phyloP scores from a whole-genome alignment of 2,329 filamentous ascomycete genomes.

The Penicillium thymicola region DNA sequence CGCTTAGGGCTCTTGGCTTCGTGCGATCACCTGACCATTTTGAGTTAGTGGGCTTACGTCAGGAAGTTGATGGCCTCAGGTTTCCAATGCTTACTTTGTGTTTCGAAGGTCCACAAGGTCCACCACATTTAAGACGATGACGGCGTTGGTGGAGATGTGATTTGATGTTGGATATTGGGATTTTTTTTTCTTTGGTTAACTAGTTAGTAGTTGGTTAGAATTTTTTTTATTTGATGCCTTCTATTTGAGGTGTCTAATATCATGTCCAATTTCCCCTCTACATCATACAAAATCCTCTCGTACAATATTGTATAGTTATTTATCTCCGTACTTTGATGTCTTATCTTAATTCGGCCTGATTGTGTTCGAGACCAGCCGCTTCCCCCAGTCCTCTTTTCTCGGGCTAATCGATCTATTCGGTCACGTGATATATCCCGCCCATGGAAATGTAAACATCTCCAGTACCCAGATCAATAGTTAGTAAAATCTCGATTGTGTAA shows the following conservation, averaged over 20 bases:
- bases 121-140: conserved; percentile 2
- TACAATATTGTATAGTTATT: background rate
- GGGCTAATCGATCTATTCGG: conserved; percentile 6
- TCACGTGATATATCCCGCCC: background rate
- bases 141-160: background rate
- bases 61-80: conserved; percentile 1
- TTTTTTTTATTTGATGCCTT: background rate
- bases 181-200: background rate
- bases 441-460: background rate
- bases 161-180: background rate
- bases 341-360: background rate
- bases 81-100: conserved; percentile 5
- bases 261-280: background rate
- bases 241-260: background rate
- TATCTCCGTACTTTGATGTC: background rate
- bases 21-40: conserved; percentile 29
- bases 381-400: background rate
- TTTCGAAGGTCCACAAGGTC: conserved; percentile 2
- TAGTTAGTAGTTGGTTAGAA: background rate
- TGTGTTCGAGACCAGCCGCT: background rate
- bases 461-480: background rate
- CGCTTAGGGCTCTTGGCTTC: conserved; percentile 39
- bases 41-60: conserved; percentile 9
- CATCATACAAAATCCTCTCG: background rate
- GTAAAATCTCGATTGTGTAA: background rate